These are phyloP conservation scores for Pestalotiopsis sp. DNA, from an alignment of 2,329 filamentous ascomycete genomes.

Conservation along the genomic window DNA sequence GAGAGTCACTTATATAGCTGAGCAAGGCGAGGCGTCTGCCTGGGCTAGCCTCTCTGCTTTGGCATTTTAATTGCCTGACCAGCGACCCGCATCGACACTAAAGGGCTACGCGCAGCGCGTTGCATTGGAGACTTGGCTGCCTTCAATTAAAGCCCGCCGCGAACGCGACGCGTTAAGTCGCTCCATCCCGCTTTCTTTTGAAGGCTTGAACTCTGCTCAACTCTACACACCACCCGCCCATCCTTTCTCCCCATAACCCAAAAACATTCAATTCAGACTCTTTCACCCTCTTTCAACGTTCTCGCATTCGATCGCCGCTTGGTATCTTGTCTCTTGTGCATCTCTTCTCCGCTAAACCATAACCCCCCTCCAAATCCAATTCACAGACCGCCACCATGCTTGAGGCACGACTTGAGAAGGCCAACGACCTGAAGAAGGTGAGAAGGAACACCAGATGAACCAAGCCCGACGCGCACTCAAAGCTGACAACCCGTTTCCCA, in stretches of 20 bases:
- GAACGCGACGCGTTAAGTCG: conserved; percentile 6
- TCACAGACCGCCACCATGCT: conserved; percentile 64
- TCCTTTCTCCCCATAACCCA: background rate
- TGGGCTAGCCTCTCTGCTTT: background rate
- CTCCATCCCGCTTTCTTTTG: conserved; percentile 15
- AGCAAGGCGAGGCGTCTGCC: background rate
- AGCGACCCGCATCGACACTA: background rate
- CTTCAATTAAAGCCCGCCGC: conserved; percentile 1
- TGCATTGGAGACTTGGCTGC: background rate
- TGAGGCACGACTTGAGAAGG: conserved; percentile 96
- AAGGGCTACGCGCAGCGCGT: background rate
- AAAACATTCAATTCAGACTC: background rate
- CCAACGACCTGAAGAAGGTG: conserved; percentile 93
- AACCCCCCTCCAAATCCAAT: background rate
- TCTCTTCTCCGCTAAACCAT: background rate
- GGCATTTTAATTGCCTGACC: background rate
- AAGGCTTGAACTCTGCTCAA: background rate
- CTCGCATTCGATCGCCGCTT: background rate
- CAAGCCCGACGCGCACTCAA: background rate
- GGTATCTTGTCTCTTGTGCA: background rate
- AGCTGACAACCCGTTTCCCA: conserved; percentile 40
- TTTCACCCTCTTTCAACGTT: background rate
- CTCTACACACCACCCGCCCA: background rate
- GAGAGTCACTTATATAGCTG: too few relatives aligned
- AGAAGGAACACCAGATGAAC: conserved; percentile 18